Evolutionary conservation across 2,329 filamentous ascomycete species (phyloP), one percentile per base, ranked within the genome.

Genomic region (Beauveria medogensis): DNA sequence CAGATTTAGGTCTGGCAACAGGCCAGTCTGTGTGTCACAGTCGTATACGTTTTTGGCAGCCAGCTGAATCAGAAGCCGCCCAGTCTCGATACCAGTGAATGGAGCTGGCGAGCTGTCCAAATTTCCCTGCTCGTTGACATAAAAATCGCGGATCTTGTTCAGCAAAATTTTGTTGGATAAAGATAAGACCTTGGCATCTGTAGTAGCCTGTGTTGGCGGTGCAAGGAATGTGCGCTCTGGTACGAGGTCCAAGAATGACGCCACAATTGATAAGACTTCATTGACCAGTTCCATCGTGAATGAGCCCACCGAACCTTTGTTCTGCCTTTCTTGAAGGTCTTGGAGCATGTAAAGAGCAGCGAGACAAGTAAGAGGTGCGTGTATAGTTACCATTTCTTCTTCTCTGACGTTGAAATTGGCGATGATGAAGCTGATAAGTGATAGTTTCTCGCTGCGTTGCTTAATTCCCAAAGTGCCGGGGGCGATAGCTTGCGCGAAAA

Each of bases 321-420:
- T 71, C 72, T 63, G 65, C 40, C 71, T 70, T 16, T 75, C 74
- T 62, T 74, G 78, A 3, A 76, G 73, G 60, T 88, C 78, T 68
- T 86, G 77, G 47, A 87, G 74, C 83, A 83, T 87, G 3, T 86
- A 84, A n/a, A 95, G 73, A 2, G 86, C 81, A 4, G 72, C 71
- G 34, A 76, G 60, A 44, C 73, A 73, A 58, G 89, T 82, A 30
- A 95, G 74, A 40, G 93, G 93, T 34, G 92, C 89, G 74, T 97
- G 93, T 24, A 90, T 77, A 2, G 89, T 84, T 18, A 96, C 74
- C 93, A 99, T 97, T 70, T 99, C 95, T 72, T 97, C 94, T 74
- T 99, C 94, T 58, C 88, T 85, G 55, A 97, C 83, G 72, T 97
- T 97, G 79, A 99, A 99, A 66, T 93, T 88, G 5, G 83, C 76